A percentile compares a stretch with the other conserved stretches of the same genome.
phyloP scores from a whole-genome alignment of 352 stramenopile species.

The Bremia lactucae region DNA sequence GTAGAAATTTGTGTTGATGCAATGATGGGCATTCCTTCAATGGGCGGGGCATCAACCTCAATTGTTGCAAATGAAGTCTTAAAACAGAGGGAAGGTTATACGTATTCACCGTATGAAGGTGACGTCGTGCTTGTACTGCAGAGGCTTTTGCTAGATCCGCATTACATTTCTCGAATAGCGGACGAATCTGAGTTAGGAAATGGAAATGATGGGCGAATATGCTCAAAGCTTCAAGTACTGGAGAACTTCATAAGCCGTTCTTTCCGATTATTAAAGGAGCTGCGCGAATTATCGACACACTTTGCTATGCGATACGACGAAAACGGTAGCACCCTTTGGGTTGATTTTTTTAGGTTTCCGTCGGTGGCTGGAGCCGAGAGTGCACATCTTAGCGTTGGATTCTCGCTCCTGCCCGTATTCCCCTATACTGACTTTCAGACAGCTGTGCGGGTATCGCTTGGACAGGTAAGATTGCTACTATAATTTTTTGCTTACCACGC shows the following conservation, averaged over 20 bases:
- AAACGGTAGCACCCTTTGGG: constrained; percentile 35
- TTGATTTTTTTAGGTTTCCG: constrained; percentile 61
- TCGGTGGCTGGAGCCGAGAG: constrained; percentile 9
- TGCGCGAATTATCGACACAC: constrained; percentile 45
- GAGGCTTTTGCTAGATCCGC: constrained; percentile 38
- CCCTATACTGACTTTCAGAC: constrained; percentile 44
- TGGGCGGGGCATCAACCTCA: constrained; percentile 9
- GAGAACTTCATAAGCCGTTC: constrained; percentile 40
- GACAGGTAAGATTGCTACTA: constrained; percentile 25
- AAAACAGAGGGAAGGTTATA: constrained; percentile 23
- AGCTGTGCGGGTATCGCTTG: constrained; percentile 30
- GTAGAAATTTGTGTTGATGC: constrained; percentile 34
- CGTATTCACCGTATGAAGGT: constrained; percentile 26
- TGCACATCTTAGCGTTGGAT: constrained; percentile 44
- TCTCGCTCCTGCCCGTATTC: constrained; percentile 35
- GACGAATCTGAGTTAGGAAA: constrained; percentile 18
- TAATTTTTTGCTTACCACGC: too few relatives aligned
- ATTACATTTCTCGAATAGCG: constrained; percentile 19
- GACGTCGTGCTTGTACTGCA: constrained; percentile 41
- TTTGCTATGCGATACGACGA: constrained; percentile 38
- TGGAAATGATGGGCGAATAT: constrained; percentile 17
- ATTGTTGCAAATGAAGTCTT: constrained; percentile 23
- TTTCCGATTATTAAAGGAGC: constrained; percentile 43
- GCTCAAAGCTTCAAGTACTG: constrained; percentile 34
- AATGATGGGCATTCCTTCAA: constrained; percentile 11